A percentile compares a stretch with the other conserved stretches of the same genome.
These are phyloP conservation scores for Pyrenophora seminiperda DNA, from an alignment of 2,329 filamentous ascomycete genomes.

Conservation along the genomic window DNA sequence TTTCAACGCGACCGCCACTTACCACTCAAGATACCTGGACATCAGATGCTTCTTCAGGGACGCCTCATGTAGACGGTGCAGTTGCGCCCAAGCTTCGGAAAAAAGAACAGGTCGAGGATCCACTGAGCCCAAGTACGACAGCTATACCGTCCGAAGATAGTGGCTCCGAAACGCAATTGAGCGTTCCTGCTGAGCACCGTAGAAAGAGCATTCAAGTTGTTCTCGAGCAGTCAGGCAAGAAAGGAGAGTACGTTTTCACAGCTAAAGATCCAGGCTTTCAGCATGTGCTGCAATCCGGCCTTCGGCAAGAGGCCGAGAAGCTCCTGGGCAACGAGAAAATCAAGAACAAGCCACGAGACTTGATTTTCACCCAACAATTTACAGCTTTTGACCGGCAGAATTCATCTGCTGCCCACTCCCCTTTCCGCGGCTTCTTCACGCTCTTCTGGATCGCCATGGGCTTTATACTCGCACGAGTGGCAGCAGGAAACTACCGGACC, in stretches of 20 bases:
- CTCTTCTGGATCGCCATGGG: slow-evolving; percentile 76
- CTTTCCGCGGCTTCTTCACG: slow-evolving; percentile 79
- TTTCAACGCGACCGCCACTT: slow-evolving; percentile 24
- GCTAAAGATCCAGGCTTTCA: slow-evolving; percentile 57
- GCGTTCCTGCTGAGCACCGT: slow-evolving; percentile 23
- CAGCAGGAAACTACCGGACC: slow-evolving; percentile 69
- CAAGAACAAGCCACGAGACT: slow-evolving; percentile 55
- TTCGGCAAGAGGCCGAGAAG: slow-evolving; percentile 50
- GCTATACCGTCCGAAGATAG: slow-evolving; percentile 34
- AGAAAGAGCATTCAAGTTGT: slow-evolving; percentile 54
- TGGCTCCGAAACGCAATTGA: slow-evolving; percentile 19
- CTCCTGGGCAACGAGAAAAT: slow-evolving; percentile 35
- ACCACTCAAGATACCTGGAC: slow-evolving; percentile 37
- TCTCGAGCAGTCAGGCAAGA: slow-evolving; percentile 53
- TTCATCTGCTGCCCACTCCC: slow-evolving; percentile 65
- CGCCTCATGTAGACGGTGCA: slow-evolving; percentile 50
- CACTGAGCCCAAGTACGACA: slow-evolving; percentile 34
- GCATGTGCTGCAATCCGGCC: slow-evolving; percentile 52
- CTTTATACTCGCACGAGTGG: slow-evolving; percentile 69
- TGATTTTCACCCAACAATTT: slow-evolving; percentile 75
- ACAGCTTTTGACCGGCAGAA: slow-evolving; percentile 78
- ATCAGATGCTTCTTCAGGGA: slow-evolving; percentile 29
- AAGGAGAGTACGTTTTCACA: slow-evolving; percentile 55
- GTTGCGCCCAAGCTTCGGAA: slow-evolving; percentile 47
- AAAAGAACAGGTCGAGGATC: slow-evolving; percentile 45